A percentile compares a stretch with the other conserved stretches of the same genome.
phyloP scores from a whole-genome alignment of 192 early-diverging fungal species.

The Piromyces sp. region DNA sequence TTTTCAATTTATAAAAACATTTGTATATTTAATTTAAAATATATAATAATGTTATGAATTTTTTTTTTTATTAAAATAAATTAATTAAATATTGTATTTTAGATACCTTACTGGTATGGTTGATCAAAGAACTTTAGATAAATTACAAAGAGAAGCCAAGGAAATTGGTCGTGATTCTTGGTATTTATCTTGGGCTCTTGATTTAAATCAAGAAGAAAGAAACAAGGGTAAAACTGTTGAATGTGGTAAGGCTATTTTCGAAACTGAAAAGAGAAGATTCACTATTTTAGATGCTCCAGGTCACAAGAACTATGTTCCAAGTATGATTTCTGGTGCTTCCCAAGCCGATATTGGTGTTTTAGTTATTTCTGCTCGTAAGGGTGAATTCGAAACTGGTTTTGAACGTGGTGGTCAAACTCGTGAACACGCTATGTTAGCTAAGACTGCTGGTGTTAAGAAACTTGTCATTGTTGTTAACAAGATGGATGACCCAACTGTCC shows the following conservation, averaged over 20 bases:
- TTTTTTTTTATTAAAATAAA: slow-evolving; percentile 1
- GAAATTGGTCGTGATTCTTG: slow-evolving; percentile 92
- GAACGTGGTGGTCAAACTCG: slow-evolving; percentile 96
- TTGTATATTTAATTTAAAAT: too few relatives aligned
- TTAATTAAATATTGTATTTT: background rate
- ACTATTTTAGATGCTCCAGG: slow-evolving; percentile 97
- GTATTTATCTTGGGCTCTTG: slow-evolving; percentile 97
- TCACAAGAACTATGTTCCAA: slow-evolving; percentile 95
- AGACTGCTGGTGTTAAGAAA: slow-evolving; percentile 89
- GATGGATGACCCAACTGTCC: slow-evolving; percentile 97
- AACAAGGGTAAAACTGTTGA: slow-evolving; percentile 98
- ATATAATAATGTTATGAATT: too few relatives aligned
- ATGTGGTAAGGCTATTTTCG: slow-evolving; percentile 93
- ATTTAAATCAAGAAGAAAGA: slow-evolving; percentile 90
- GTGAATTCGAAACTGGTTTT: slow-evolving; percentile 99
- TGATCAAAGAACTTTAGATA: slow-evolving; percentile 98
- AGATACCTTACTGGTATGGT: slow-evolving; percentile 92
- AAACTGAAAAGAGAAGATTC: slow-evolving; percentile 84
- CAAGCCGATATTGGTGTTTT: slow-evolving; percentile 93
- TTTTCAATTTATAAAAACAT: too few relatives aligned
- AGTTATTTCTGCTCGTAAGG: slow-evolving; percentile 91
- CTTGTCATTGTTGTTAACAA: slow-evolving; percentile 79
- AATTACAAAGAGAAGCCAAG: slow-evolving; percentile 96
- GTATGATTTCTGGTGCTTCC: slow-evolving; percentile 90
- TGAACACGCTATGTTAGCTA: slow-evolving; percentile 91